Percentiles rank a stretch among this genome's conserved stretches.
These are phyloP conservation scores for Stentor coeruleus DNA, from an alignment of 73 alveolate genomes.

Conservation along the genomic window DNA sequence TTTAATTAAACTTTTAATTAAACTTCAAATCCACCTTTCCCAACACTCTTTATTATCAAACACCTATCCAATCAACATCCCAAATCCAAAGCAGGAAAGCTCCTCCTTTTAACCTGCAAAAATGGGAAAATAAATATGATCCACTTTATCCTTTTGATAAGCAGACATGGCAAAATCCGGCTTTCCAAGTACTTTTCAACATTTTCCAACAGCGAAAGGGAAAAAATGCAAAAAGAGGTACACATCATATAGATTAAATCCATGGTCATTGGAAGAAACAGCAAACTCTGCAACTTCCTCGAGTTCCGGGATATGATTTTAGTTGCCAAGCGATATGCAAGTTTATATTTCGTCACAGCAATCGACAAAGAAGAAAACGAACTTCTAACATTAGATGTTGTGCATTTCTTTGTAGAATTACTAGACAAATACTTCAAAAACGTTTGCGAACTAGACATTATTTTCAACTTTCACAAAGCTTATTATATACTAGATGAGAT, in stretches of 20 bases:
- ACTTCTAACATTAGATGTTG: slow-evolving; percentile 79
- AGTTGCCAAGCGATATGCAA: slow-evolving; percentile 89
- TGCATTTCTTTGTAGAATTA: slow-evolving; percentile 91
- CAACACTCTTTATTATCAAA: no score
- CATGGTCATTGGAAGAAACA: slow-evolving; percentile 66
- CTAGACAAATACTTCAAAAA: slow-evolving; percentile 91
- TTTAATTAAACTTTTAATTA: no score
- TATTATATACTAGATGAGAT: slow-evolving; percentile 92
- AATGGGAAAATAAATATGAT: no score
- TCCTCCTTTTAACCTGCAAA: no score
- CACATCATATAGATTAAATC: slow-evolving; percentile 45
- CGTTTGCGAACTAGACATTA: slow-evolving; percentile 95
- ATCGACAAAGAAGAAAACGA: slow-evolving; percentile 94
- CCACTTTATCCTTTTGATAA: slow-evolving; percentile 78
- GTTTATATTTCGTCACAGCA: slow-evolving; percentile 87
- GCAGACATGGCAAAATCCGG: slow-evolving; percentile 93
- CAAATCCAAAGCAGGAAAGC: no score
- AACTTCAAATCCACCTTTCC: no score
- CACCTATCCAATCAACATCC: no score
- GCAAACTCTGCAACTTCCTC: slow-evolving; percentile 74
- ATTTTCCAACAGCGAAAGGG: slow-evolving; percentile 67
- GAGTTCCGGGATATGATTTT: slow-evolving; percentile 73
- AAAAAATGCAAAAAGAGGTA: slow-evolving; percentile 47
- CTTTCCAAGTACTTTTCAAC: slow-evolving; percentile 85
- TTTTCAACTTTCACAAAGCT: slow-evolving; percentile 95